Evolutionary conservation across 192 early-diverging fungal species (phyloP).

Genomic region (Mortierella antarctica): DNA sequence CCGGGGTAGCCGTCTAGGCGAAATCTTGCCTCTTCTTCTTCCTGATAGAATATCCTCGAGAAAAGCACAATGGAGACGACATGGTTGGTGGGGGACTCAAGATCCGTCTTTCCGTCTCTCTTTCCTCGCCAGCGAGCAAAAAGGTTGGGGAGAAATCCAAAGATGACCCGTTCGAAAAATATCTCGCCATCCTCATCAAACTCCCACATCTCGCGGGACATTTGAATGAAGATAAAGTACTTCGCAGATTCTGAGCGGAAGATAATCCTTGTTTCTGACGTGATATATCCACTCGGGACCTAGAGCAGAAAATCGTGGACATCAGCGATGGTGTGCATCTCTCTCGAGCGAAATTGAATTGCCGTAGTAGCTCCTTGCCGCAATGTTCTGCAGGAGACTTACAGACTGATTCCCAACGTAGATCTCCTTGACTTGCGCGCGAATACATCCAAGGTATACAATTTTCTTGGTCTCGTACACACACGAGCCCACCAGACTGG

Average conservation of each 20-base stretch:
- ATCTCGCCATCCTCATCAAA: conserved; percentile 98
- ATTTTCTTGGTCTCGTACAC: conserved; percentile 85
- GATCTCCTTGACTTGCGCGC: conserved; percentile 85
- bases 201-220: conserved; percentile 98
- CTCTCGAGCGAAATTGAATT: neutral
- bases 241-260: conserved; percentile 96
- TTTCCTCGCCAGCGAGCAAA: conserved; percentile 85
- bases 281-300: conserved; percentile 84
- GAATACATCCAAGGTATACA: conserved; percentile 73
- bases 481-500: conserved; percentile 70
- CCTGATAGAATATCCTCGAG: conserved; percentile 85
- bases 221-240: conserved; percentile 95
- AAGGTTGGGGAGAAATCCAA: conserved; percentile 89
- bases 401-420: conserved; percentile 72
- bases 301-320: conserved; percentile 25
- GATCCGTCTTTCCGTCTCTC: conserved; percentile 52
- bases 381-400: conserved; percentile 1
- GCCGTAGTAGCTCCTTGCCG: neutral
- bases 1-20: conserved; percentile 42
- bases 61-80: conserved; percentile 96
- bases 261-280: conserved; percentile 81
- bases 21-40: conserved; percentile 52
- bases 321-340: no score
- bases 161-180: conserved; percentile 92
- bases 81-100: conserved; percentile 80